Evolutionary conservation across 169 alveolate species (phyloP).

Genomic region (Haemoproteus tartakovskyi): DNA sequence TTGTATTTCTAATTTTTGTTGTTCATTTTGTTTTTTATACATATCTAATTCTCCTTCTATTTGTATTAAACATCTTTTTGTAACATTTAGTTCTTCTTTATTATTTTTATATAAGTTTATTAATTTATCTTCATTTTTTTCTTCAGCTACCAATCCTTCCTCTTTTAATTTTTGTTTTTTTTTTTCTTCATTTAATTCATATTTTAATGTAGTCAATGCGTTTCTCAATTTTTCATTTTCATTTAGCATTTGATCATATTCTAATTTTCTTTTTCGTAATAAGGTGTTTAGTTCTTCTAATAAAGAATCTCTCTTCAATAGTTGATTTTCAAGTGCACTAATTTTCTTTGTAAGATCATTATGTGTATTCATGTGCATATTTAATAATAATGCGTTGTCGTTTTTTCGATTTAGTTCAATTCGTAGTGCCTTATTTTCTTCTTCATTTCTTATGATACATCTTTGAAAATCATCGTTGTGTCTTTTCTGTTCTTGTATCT

Average conservation of each 20-base stretch:
- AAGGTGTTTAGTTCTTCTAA: conserved; percentile 60
- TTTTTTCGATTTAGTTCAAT: conserved; percentile 54
- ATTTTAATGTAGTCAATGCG: conserved; percentile 26
- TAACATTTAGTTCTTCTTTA: conserved; percentile 60
- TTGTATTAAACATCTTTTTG: conserved; percentile 64
- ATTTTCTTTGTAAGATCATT: conserved; percentile 55
- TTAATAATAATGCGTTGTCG: conserved; percentile 28
- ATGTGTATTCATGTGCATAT: conserved; percentile 52
- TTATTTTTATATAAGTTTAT: conserved; percentile 53
- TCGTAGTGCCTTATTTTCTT: conserved; percentile 59
- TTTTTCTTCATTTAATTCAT: conserved; percentile 29
- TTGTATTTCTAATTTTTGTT: conserved; percentile 64
- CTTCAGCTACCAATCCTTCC: conserved; percentile 36
- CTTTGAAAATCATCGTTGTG: conserved; percentile 57
- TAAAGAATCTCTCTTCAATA: conserved; percentile 62
- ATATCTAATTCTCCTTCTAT: conserved; percentile 57
- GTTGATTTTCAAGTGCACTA: conserved; percentile 43
- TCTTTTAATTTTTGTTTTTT: conserved; percentile 35
- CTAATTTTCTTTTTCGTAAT: conserved; percentile 55
- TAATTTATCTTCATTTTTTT: conserved; percentile 52
- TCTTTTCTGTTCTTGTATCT: conserved; percentile 27
- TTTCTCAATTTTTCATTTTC: conserved; percentile 60
- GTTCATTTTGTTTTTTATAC: conserved; percentile 62
- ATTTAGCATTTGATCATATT: conserved; percentile 41
- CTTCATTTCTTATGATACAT: conserved; percentile 34